Evolutionary conservation across 768 basidiomycete species (phyloP), one percentile per base, ranked within the genome.

Genomic region (Rhodotorula toruloides): DNA sequence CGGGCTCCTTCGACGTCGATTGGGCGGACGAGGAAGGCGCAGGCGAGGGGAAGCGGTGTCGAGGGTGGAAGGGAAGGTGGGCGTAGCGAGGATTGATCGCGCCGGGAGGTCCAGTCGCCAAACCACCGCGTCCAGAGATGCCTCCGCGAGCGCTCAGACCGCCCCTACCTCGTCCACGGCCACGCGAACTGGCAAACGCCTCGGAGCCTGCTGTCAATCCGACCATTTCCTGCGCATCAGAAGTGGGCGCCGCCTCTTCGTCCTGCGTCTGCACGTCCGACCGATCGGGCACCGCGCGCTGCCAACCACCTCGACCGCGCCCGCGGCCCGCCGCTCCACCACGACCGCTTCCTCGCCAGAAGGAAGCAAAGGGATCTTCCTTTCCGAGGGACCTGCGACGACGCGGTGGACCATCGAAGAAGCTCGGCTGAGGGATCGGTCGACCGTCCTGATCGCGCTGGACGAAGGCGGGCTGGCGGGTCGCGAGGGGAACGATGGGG

Each of bases 251-350:
- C 63, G 89, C 87, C 65, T 90, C 89, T 72, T 83, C 83, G 59
- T 81, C 81, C 78, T 85, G 89, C 84, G 91, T 84, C 79, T 93
- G 89, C 77, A 90, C 89, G 74, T 92, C 90, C 0, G 83, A 85
- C 90, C 90, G 91, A 6, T 83, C 76, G 43, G 81, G 83, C 46
- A 44, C 43, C 56, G 40, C 16, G 67, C 90, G 7, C 42, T 43
- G 42, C 42, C n/a, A n/a, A n/a, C n/a, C n/a, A n/a, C n/a, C n/a
- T n/a, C n/a, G n/a, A n/a, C n/a, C n/a, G n/a, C n/a, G n/a, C n/a
- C n/a, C n/a, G 7, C 42, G 42, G 42, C 42, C 42, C 16, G 42
- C 7, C 22, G 10, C 42, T 16, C 42, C 10, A 10, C 42, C 42
- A 17, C 42, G 17, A 8, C 42, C 17, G 17, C 42, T 22, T 9